These are phyloP conservation scores for Pseudodiploospora longispora DNA, from an alignment of 2,329 filamentous ascomycete genomes.

Conservation along the genomic window DNA sequence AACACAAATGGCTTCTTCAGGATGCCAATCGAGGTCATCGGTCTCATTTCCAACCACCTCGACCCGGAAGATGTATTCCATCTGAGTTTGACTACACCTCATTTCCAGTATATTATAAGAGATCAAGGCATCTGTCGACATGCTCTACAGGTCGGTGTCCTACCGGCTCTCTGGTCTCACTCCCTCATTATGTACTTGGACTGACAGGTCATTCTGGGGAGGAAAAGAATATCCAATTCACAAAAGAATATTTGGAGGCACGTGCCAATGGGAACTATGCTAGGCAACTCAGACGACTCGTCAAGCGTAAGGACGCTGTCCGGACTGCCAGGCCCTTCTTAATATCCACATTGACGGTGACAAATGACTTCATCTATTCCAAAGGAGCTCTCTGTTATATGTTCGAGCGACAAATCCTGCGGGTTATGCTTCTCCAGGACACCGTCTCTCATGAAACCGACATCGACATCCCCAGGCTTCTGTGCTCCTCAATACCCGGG, in stretches of 20 bases:
- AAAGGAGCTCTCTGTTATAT: slow-evolving; percentile 60
- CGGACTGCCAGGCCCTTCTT: slow-evolving; percentile 55
- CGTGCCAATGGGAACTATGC: slow-evolving; percentile 13
- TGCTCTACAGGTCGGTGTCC: slow-evolving; percentile 45
- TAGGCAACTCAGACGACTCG: slow-evolving; percentile 42
- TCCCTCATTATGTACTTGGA: not conserved
- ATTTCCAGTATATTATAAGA: slow-evolving; percentile 41
- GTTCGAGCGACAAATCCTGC: slow-evolving; percentile 36
- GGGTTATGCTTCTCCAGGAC: slow-evolving; percentile 49
- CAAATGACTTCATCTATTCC: slow-evolving; percentile 53
- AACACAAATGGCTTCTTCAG: slow-evolving; percentile 16
- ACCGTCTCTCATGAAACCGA: slow-evolving; percentile 44
- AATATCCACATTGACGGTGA: slow-evolving; percentile 45
- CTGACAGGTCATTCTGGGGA: not conserved
- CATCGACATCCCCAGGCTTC: slow-evolving; percentile 41
- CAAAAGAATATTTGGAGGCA: slow-evolving; percentile 15
- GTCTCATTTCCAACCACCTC: slow-evolving; percentile 46
- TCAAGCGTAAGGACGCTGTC: slow-evolving; percentile 53
- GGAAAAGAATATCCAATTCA: slow-evolving; percentile 13
- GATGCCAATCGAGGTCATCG: slow-evolving; percentile 58
- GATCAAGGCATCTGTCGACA: slow-evolving; percentile 49
- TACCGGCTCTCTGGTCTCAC: not conserved
- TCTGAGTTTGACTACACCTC: slow-evolving; percentile 43
- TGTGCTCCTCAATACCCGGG: slow-evolving; percentile 25
- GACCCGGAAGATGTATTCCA: slow-evolving; percentile 50